phyloP scores from a whole-genome alignment of 305 asterid genomes.

The Rubia tinctorum region DNA sequence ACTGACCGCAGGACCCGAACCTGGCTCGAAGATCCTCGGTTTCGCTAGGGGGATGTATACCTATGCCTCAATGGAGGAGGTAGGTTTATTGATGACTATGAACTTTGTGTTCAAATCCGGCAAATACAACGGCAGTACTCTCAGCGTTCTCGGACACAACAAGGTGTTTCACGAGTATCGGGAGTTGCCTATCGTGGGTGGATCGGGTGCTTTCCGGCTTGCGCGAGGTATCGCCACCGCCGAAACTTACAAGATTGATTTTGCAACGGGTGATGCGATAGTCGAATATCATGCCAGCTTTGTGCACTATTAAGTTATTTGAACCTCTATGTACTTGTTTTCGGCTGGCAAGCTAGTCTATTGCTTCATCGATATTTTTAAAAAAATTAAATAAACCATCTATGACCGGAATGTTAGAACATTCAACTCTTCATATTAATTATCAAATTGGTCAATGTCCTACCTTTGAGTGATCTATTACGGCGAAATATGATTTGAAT shows the following conservation, averaged over 20 bases:
- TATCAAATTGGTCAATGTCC: too few species aligned
- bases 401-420: too few species aligned
- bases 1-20: not conserved
- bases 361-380: too few species aligned
- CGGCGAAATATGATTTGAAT: too few species aligned
- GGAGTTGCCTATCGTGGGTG: not conserved
- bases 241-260: conserved; percentile 7
- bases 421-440: too few species aligned
- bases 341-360: too few species aligned
- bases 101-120: not conserved
- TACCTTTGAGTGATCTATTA: too few species aligned
- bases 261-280: conserved; percentile 19
- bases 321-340: too few species aligned
- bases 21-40: not conserved
- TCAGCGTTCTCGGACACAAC: not conserved
- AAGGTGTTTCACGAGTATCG: not conserved
- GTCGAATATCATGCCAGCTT: conserved; percentile 16
- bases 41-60: not conserved
- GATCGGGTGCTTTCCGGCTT: not conserved
- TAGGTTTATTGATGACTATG: not conserved
- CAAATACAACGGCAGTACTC: not conserved
- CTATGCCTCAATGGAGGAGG: not conserved
- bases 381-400: too few species aligned
- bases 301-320: not conserved
- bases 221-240: conserved; percentile 22